A percentile compares a stretch with the other conserved stretches of the same genome.
Evolutionary conservation across 352 stramenopile species (phyloP).

Genomic region (Pythium phragmitis): DNA sequence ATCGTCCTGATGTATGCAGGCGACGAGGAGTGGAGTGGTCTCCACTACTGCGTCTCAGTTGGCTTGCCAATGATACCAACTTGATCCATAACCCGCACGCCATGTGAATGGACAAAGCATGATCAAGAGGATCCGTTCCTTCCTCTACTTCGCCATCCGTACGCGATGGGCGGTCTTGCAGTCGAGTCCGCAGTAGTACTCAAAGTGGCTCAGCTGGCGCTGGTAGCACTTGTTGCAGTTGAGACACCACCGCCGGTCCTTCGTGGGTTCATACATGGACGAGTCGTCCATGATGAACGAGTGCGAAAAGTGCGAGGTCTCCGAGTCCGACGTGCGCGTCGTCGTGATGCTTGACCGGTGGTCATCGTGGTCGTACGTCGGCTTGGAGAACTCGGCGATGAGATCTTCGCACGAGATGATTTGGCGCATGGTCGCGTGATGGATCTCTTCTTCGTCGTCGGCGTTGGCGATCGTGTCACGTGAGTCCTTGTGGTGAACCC

Average conservation of each 20-base stretch:
- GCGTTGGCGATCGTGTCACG: constrained; percentile 61
- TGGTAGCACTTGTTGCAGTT: constrained; percentile 83
- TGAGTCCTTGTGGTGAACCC: constrained; percentile 52
- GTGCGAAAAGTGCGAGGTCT: constrained; percentile 22
- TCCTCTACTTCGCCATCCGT: constrained; percentile 27
- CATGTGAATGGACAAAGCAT: no score
- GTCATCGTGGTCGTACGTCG: constrained; percentile 4
- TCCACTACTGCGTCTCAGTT: neutral
- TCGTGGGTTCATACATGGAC: constrained; percentile 48
- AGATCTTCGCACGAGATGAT: constrained; percentile 48
- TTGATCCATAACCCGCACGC: neutral
- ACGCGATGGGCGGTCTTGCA: constrained; percentile 69
- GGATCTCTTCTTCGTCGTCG: constrained; percentile 49
- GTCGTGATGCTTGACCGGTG: constrained; percentile 25
- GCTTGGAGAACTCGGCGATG: constrained; percentile 18
- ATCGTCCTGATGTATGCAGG: neutral
- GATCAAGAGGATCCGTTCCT: no score
- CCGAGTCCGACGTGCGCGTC: constrained; percentile 25
- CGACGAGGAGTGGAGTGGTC: neutral
- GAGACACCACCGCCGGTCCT: constrained; percentile 71
- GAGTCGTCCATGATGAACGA: constrained; percentile 24
- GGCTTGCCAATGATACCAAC: neutral
- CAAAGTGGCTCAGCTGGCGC: constrained; percentile 60
- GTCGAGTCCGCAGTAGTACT: constrained; percentile 68
- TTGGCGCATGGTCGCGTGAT: constrained; percentile 41